Percentiles rank a stretch among this genome's conserved stretches.
These are phyloP conservation scores for Rhytidhysteron rufulum DNA, from an alignment of 2,329 filamentous ascomycete species.

Conservation along the genomic window DNA sequence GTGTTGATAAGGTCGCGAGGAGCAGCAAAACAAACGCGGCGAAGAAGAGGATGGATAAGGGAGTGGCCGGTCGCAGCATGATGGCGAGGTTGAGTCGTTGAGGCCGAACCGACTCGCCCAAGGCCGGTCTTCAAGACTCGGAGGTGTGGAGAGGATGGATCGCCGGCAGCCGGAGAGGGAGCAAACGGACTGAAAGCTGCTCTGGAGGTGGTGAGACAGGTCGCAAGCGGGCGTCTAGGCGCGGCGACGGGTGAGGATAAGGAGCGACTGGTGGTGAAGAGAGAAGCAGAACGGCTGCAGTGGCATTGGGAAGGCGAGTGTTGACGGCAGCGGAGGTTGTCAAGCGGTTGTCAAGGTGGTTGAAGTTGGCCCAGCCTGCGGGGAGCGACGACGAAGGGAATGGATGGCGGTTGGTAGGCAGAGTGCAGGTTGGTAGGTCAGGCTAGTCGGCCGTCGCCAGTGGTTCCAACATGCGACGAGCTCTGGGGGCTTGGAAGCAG, in stretches of 20 bases:
- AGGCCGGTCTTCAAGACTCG: conserved; percentile 25
- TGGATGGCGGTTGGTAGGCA: conserved; percentile 5
- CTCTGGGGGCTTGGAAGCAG: too few relatives aligned
- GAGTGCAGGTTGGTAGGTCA: too few relatives aligned
- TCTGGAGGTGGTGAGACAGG: conserved; percentile 14
- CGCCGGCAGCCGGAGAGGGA: conserved; percentile 9
- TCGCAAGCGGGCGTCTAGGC: conserved; percentile 19
- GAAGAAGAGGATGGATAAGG: conserved; percentile 79
- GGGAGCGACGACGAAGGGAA: conserved; percentile 8
- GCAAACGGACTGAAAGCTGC: conserved; percentile 9
- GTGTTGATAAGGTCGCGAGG: conserved; percentile 84
- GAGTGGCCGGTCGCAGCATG: conserved; percentile 90
- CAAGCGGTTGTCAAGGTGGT: not conserved
- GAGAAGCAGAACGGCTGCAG: conserved; percentile 21
- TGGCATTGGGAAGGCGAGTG: conserved; percentile 18
- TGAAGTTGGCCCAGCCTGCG: conserved; percentile 2
- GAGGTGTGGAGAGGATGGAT: conserved; percentile 10
- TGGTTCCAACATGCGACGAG: too few relatives aligned
- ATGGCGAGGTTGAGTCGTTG: conserved; percentile 36
- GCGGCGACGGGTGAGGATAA: conserved; percentile 19
- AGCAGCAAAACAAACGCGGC: conserved; percentile 81
- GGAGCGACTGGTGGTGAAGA: conserved; percentile 25
- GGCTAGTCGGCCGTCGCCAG: too few relatives aligned
- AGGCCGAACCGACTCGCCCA: conserved; percentile 24
- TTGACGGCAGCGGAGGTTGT: not conserved